phyloP scores from a whole-genome alignment of 2,329 filamentous ascomycete species.

The Fusarium bactridioides region DNA sequence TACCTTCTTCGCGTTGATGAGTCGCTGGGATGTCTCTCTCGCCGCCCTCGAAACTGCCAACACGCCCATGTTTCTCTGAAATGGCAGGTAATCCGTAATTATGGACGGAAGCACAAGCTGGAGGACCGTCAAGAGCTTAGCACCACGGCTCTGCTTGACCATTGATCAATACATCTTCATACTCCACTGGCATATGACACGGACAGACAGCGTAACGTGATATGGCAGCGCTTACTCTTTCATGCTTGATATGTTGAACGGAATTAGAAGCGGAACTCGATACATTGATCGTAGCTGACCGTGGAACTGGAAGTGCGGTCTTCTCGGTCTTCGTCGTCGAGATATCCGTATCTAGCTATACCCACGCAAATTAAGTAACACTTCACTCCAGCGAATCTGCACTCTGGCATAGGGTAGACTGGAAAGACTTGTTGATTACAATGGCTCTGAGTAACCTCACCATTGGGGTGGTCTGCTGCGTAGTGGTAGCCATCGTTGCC shows the following conservation, averaged over 20 bases:
- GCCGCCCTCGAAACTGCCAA: slow-evolving; percentile 19
- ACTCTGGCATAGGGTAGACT: not conserved
- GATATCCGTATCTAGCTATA: not conserved
- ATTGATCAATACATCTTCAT: slow-evolving; percentile 38
- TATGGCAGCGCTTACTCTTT: not conserved
- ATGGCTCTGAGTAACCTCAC: slow-evolving; percentile 19
- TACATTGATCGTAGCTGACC: not conserved
- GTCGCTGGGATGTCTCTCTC: slow-evolving; percentile 36
- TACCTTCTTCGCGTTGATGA: slow-evolving; percentile 45
- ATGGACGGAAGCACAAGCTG: slow-evolving; percentile 23
- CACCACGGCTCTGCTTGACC: slow-evolving; percentile 41
- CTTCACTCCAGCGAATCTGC: not conserved
- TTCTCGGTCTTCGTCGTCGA: not conserved
- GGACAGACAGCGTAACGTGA: too few relatives aligned
- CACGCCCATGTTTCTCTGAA: slow-evolving; percentile 26
- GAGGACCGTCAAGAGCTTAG: slow-evolving; percentile 10
- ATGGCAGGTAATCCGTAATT: slow-evolving; percentile 24
- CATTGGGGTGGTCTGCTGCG: slow-evolving; percentile 9
- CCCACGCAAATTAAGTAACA: not conserved
- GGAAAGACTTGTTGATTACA: fast-evolving
- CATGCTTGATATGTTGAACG: not conserved
- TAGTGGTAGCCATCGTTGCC: slow-evolving; percentile 4
- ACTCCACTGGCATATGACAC: not conserved
- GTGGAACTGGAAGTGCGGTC: not conserved
- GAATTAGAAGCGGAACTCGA: not conserved